phyloP scores from a whole-genome alignment of 139 green algal species.

The Picocystis salinarum region DNA sequence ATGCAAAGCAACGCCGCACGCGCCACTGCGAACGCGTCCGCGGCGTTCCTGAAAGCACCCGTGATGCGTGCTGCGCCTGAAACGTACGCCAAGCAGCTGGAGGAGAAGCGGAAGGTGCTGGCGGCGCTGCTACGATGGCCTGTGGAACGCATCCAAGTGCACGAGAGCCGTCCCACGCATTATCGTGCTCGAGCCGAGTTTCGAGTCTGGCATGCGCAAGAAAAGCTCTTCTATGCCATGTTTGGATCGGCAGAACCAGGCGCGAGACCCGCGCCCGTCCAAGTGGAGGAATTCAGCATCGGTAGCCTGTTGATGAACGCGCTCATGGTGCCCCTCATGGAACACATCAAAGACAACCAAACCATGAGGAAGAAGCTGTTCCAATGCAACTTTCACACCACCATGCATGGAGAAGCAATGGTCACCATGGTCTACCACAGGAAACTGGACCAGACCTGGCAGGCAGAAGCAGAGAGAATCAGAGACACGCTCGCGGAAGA shows the following conservation, averaged over 20 bases:
- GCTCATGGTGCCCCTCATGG: conserved; percentile 50
- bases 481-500: neutral
- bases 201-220: conserved; percentile 41
- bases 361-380: conserved; percentile 11
- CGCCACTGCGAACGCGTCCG: too few relatives aligned
- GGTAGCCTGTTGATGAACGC: conserved; percentile 53
- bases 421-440: conserved; percentile 69
- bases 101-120: neutral
- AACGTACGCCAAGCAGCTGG: conserved; percentile 1
- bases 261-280: conserved; percentile 10
- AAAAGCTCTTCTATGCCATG: conserved; percentile 47
- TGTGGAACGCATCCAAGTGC: neutral
- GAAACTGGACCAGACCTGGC: conserved; percentile 48
- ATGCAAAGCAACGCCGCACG: too few relatives aligned
- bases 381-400: conserved; percentile 77
- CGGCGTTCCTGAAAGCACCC: too few relatives aligned
- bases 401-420: conserved; percentile 56
- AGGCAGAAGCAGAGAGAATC: conserved; percentile 8
- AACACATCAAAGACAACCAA: conserved; percentile 9
- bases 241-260: conserved; percentile 10
- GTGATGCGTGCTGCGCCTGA: neutral
- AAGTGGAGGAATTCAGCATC: conserved; percentile 58
- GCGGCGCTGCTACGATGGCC: neutral
- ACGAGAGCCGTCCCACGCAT: neutral
- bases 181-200: conserved; percentile 23